phyloP scores from a whole-genome alignment of 1,284 basidiomycete genomes.

The Meira miltonrushii region DNA sequence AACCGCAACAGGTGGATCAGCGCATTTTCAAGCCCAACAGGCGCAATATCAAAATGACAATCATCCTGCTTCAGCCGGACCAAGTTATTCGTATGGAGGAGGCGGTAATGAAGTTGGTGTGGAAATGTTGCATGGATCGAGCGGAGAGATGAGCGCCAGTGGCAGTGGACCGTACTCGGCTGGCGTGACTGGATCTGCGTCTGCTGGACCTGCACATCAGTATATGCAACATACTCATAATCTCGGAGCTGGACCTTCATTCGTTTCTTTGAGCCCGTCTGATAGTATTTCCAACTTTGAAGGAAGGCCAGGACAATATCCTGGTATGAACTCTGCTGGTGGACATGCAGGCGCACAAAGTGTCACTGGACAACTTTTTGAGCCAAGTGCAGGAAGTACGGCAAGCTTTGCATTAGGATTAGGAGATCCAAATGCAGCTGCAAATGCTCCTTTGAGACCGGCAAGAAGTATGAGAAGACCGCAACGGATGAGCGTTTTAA shows the following conservation, averaged over 20 bases:
- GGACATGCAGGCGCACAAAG: background rate
- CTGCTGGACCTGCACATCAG: conserved; percentile 9
- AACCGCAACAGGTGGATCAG: conserved; percentile 1
- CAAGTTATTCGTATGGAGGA: conserved; percentile 1
- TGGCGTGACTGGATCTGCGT: background rate
- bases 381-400: conserved; percentile 16
- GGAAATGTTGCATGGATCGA: background rate
- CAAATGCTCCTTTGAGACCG: conserved; percentile 27
- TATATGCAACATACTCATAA: conserved; percentile 6
- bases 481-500: conserved; percentile 17
- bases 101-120: background rate
- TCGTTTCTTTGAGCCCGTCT: conserved; percentile 26
- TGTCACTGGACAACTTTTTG: background rate
- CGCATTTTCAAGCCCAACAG: background rate
- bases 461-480: conserved; percentile 34
- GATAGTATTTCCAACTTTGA: conserved; percentile 32
- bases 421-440: conserved; percentile 11
- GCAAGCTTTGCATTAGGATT: conserved; percentile 25
- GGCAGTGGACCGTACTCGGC: background rate
- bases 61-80: background rate
- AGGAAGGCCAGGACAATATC: conserved; percentile 12
- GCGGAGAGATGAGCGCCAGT: background rate
- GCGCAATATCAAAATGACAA: background rate
- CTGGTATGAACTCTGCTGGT: background rate
- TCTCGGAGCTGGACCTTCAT: conserved; percentile 24